A percentile compares a stretch with the other conserved stretches of the same genome.
phyloP scores from a whole-genome alignment of 2,329 filamentous ascomycete species.

The Pseudocercospora crystallina region DNA sequence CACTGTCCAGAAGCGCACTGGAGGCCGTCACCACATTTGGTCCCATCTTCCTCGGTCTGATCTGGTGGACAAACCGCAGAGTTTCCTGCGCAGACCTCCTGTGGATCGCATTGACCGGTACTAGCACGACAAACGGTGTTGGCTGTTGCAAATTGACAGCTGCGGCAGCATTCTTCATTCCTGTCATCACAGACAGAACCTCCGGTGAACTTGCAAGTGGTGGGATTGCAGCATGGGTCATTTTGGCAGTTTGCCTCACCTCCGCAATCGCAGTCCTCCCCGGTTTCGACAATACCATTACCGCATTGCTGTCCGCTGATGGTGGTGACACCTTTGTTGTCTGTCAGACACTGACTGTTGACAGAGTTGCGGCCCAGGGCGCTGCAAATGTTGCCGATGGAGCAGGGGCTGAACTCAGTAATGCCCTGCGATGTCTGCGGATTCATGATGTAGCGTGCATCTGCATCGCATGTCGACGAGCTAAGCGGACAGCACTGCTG shows the following conservation, averaged over 20 bases:
- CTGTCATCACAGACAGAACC: constrained; percentile 77
- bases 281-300: constrained; percentile 92
- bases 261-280: constrained; percentile 95
- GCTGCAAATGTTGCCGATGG: constrained; percentile 89
- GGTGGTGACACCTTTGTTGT: constrained; percentile 79
- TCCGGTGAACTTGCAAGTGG: constrained; percentile 79
- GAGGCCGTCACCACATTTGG: constrained; percentile 69
- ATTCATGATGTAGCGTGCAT: constrained; percentile 89
- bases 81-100: constrained; percentile 77
- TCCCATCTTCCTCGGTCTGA: constrained; percentile 66
- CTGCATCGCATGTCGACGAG: constrained; percentile 67
- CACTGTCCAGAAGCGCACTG: constrained; percentile 90
- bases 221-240: constrained; percentile 80
- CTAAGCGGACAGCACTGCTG: constrained; percentile 81
- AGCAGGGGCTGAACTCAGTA: constrained; percentile 80
- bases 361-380: constrained; percentile 76
- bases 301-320: constrained; percentile 85
- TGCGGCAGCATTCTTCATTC: constrained; percentile 80
- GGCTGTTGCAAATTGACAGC: constrained; percentile 67
- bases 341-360: constrained; percentile 73
- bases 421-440: constrained; percentile 76
- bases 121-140: constrained; percentile 76
- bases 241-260: constrained; percentile 67
- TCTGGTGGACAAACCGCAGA: constrained; percentile 74
- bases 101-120: constrained; percentile 78